phyloP scores from a whole-genome alignment of 2,329 filamentous ascomycete genomes.

The Colletotrichum phormii region DNA sequence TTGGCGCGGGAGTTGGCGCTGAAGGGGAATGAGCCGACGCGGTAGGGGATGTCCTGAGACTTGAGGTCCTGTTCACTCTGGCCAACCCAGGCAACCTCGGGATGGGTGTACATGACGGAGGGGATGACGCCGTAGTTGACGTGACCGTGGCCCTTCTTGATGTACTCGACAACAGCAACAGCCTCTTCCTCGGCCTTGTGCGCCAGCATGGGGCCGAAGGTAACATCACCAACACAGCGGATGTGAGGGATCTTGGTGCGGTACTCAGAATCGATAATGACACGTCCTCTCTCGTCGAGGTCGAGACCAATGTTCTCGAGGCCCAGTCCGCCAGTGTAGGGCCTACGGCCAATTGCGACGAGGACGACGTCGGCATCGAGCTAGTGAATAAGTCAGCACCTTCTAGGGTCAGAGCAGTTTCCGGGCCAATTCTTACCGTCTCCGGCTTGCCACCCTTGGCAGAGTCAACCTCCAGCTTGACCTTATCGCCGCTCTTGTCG shows the following conservation, averaged over 20 bases:
- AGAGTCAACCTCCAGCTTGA: conserved; percentile 88
- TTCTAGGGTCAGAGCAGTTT: not conserved
- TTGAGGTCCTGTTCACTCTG: conserved; percentile 98
- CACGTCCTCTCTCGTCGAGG: conserved; percentile 90
- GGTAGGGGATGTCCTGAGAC: conserved; percentile 89
- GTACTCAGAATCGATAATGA: conserved; percentile 99
- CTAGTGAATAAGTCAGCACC: conserved; percentile 54
- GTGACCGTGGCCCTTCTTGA: conserved; percentile 97
- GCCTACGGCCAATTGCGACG: conserved; percentile 94
- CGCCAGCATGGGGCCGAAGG: conserved; percentile 98
- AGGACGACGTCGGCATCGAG: conserved; percentile 95
- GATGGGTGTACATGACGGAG: conserved; percentile 99
- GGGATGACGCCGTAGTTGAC: conserved; percentile 99
- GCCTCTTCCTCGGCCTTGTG: conserved; percentile 99
- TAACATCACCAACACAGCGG: conserved; percentile 94
- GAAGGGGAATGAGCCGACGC: conserved; percentile 95
- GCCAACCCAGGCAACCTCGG: conserved; percentile 98
- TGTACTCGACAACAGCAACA: conserved; percentile 94
- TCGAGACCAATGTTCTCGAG: conserved; percentile 95
- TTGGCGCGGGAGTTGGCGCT: conserved; percentile 98
- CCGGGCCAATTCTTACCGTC: conserved; percentile 70
- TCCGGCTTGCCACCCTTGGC: conserved; percentile 97
- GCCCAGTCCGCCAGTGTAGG: conserved; percentile 91
- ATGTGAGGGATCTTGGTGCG: conserved; percentile 98
- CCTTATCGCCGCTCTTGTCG: conserved; percentile 79